These are phyloP conservation scores for Penicillium robsamsonii DNA, from an alignment of 495 filamentous ascomycete genomes.

Conservation along the genomic window DNA sequence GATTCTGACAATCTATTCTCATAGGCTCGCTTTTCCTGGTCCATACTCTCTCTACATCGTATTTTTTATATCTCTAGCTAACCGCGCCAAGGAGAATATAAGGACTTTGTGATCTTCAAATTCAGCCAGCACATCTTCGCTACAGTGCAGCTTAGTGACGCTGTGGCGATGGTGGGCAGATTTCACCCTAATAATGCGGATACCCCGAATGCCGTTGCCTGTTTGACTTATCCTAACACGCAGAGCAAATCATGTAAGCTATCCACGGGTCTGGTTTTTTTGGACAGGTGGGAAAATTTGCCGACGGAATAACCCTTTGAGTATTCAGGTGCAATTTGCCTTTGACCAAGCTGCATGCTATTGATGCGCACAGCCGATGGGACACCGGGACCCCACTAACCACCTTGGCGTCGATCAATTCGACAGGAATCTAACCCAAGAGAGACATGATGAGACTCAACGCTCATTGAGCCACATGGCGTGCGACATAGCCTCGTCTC, in stretches of 20 bases:
- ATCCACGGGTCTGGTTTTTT: background rate
- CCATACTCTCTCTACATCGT: background rate
- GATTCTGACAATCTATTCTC: background rate
- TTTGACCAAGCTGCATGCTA: background rate
- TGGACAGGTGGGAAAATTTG: background rate
- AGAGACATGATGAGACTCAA: constrained; percentile 43
- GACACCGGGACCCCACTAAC: constrained; percentile 50
- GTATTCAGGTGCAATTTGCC: background rate
- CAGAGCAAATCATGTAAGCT: constrained; percentile 10
- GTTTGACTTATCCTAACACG: constrained; percentile 13
- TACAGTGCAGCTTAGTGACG: constrained; percentile 15
- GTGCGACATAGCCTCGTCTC: constrained; percentile 43
- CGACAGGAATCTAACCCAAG: constrained; percentile 52
- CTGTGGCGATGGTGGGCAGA: constrained; percentile 14
- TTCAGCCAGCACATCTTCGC: constrained; percentile 47
- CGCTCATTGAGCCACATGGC: constrained; percentile 48
- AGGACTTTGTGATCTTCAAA: too few species aligned
- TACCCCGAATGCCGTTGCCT: constrained; percentile 12
- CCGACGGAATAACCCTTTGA: background rate
- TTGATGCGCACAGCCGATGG: constrained; percentile 37
- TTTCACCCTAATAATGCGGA: constrained; percentile 18
- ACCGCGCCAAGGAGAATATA: constrained; percentile 26
- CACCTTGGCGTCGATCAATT: constrained; percentile 50
- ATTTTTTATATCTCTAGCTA: background rate
- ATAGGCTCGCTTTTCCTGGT: background rate